Base-by-base conservation (phyloP, 108 stramenopile genomes). In the Craspedostauros australis region DNA sequence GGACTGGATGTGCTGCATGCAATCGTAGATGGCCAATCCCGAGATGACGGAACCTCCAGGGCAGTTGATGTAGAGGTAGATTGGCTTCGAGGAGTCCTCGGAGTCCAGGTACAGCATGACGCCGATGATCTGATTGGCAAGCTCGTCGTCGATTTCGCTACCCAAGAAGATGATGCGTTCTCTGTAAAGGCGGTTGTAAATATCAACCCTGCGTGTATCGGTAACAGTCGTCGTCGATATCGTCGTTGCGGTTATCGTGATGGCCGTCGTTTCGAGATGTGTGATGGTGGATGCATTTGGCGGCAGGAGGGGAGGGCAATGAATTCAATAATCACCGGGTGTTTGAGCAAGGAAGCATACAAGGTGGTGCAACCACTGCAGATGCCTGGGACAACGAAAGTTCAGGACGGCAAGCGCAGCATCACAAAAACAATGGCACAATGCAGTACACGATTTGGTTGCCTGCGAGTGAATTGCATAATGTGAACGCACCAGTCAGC, bases 141-240 rank as follows among this genome's bases (percentile, higher is more conserved):
- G 72, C 77, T 98, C 97, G 49, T 98, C 97, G 60, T 96, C 94
- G 60, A 98, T 96, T 77, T 96, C 97, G 32, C 89, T 83, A 49
- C 95, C 97, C 54, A 96, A 70, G 68, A 98, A 96, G 71, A 98
- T 95, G 68, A 98, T 98, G 38, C 97, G 93, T 57, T 98, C 97
- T 32, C 96, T 80, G 76, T 96, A 96, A 15, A 98, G 75, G 46
- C 97, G 91, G 68, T 98, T 96, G 93, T 96, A 98, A 54, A 98
- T 98, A 57, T 98, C 97, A 23, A 98, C 95, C 96, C 95, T 82
- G 48, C 9, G 36, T 7, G 18, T 19, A 58, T 5, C 43, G 3
- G 0, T 25, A 3, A 2, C 41, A 30, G 34, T 18, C 14, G 11
- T 1, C n/a, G n/a, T n/a, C n/a, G n/a, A n/a, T n/a, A n/a, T n/a